A percentile compares a stretch with the other conserved stretches of the same genome.
phyloP scores from a whole-genome alignment of 441 rosid species.

The Corymbia calophylla region DNA sequence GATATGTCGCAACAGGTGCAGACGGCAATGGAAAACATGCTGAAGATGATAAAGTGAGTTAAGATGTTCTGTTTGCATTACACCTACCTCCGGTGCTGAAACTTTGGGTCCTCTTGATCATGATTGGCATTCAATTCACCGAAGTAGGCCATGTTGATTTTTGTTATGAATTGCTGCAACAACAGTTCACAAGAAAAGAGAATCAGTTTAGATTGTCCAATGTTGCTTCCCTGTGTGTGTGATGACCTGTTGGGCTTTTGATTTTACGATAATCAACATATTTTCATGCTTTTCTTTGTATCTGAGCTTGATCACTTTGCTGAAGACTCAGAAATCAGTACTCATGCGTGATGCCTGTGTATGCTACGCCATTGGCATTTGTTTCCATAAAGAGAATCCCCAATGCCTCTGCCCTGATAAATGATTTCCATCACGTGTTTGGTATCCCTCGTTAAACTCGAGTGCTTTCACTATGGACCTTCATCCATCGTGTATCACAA shows the following conservation, averaged over 20 bases:
- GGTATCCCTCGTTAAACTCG: neutral
- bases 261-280: neutral
- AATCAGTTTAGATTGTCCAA: neutral
- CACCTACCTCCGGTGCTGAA: neutral
- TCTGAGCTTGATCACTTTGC: neutral
- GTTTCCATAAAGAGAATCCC: neutral
- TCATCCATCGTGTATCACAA: neutral
- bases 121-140: neutral
- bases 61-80: neutral
- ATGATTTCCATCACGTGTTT: neutral
- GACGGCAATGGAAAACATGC: conserved; percentile 70
- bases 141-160: neutral
- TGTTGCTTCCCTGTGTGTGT: neutral
- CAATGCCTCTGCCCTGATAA: neutral
- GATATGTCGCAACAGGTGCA: conserved; percentile 81
- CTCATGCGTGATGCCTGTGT: neutral
- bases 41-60: conserved; percentile 69
- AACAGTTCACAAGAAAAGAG: neutral
- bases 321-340: neutral
- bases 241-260: neutral
- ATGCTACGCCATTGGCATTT: neutral
- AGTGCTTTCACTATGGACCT: neutral
- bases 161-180: too few species aligned
- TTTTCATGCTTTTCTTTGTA: neutral
- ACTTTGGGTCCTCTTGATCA: neutral